Evolutionary conservation across 441 rosid genomes (phyloP).

Genomic region (Euphorbia schlechtendalii): DNA sequence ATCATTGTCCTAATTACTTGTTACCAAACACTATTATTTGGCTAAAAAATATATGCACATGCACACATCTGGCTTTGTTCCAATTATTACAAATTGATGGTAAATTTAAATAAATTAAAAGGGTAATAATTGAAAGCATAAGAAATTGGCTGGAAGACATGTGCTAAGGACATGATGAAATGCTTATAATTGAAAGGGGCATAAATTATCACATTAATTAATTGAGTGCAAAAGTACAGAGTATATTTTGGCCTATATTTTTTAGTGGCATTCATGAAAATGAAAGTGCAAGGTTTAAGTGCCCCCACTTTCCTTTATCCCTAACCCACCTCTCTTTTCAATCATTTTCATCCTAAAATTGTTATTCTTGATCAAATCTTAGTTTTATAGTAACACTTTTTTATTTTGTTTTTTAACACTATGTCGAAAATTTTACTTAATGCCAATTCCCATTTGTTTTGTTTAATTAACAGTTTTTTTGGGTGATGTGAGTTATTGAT

Average conservation of each 20-base stretch:
- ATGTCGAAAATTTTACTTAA: too few relatives aligned
- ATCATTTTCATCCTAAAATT: slow-evolving; percentile 15
- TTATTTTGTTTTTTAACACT: too few relatives aligned
- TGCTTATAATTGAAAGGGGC: background rate
- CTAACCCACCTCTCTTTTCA: slow-evolving; percentile 22
- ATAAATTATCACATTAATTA: slow-evolving; percentile 15
- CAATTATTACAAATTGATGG: slow-evolving; percentile 20
- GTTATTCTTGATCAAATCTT: too few relatives aligned
- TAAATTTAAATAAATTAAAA: too few relatives aligned
- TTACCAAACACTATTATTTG: slow-evolving; percentile 21
- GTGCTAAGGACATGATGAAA: slow-evolving; percentile 13
- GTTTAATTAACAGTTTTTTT: too few relatives aligned
- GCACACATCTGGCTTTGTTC: slow-evolving; percentile 33
- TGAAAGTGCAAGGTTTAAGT: slow-evolving; percentile 22
- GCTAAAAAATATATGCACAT: slow-evolving; percentile 26
- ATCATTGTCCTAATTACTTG: slow-evolving; percentile 25
- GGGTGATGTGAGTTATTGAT: too few relatives aligned
- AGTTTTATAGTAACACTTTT: too few relatives aligned
- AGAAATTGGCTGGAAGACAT: slow-evolving; percentile 20
- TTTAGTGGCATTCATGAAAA: slow-evolving; percentile 15
- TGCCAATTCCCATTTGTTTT: too few relatives aligned
- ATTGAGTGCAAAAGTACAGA: background rate
- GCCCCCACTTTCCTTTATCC: slow-evolving; percentile 38
- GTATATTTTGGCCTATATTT: slow-evolving; percentile 12
- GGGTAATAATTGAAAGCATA: background rate